Base-by-base conservation (phyloP, 306 rosid species). In the Luffa aegyptiaca region DNA sequence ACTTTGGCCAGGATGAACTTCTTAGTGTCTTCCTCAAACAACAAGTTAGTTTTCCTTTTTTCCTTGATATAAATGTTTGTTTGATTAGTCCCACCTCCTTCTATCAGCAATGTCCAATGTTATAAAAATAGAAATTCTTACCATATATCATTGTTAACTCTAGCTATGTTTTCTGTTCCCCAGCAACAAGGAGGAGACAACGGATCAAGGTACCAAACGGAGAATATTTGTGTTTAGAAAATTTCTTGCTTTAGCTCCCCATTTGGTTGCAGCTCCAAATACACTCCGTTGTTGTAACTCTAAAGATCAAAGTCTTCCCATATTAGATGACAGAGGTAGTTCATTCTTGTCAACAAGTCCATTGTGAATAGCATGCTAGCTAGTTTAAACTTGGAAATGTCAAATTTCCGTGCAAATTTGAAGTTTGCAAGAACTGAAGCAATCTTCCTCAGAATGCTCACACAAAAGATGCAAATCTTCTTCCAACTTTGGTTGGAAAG, bases 1-100 rank as follows among this genome's bases (percentile, higher is more conserved):
- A 93, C 63, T 91, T 82, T 77, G 97, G 89, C 49, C 97, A 90
- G 83, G 99, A 96, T 3, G 99, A 96, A 87, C 95, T 96, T 69
- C 88, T 96, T 90, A 90, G 98, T 80, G 97, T 91, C 69, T 87
- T 96, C 79, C 88, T 96, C 83, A 96, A 90, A 73, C 57, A 70
- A 87, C 96, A 95, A 93, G 99, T 95, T 84, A 17, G 83, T 86
- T 80, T 58, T 72, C 77, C 55, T 63, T 57, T 76, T 49, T 76
- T 63, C 41, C 17, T 58, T 48, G 8, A 14, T 44, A 79, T 76
- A 58, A 66, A 48, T 57, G 44, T 63, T 37, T 46, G 74, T 36
- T 42, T 35, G 51, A 17, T 76, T 71, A 10, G 56, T 33, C 44
- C 46, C 74, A 4, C 74, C 62, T 48, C 35, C 41, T 48, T 2